These are phyloP conservation scores for Pseudovirgaria hyperparasitica DNA, from an alignment of 2,329 filamentous ascomycete species.

Conservation along the genomic window DNA sequence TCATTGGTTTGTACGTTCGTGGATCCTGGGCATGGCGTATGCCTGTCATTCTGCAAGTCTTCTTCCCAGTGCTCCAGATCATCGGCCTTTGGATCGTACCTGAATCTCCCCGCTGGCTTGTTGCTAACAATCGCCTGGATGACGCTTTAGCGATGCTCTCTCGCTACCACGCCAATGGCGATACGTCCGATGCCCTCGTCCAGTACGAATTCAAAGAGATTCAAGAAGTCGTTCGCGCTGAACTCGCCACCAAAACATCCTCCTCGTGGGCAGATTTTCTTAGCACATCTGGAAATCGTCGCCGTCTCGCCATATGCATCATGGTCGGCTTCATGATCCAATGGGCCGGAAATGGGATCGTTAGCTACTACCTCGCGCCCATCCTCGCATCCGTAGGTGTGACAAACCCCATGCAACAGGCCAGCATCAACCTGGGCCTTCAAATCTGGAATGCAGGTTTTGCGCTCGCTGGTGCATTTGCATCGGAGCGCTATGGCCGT, in stretches of 20 bases:
- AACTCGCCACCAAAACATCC: no score
- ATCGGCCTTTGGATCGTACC: constrained; percentile 30
- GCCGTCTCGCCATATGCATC: constrained; percentile 27
- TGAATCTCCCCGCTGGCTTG: constrained; percentile 49
- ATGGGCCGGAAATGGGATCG: constrained; percentile 27
- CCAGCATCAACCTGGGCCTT: constrained; percentile 25
- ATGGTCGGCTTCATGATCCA: constrained; percentile 24
- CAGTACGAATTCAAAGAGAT: constrained; percentile 10
- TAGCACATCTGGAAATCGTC: constrained; percentile 21
- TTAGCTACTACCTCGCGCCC: constrained; percentile 23
- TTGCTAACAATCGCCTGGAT: constrained; percentile 38
- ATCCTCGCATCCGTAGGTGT: constrained; percentile 27
- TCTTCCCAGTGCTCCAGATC: constrained; percentile 34
- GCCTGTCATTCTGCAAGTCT: constrained; percentile 40
- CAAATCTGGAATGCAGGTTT: constrained; percentile 27
- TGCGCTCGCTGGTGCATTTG: constrained; percentile 24
- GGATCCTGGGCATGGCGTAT: constrained; percentile 39
- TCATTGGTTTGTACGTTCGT: constrained; percentile 9
- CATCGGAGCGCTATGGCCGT: constrained; percentile 30
- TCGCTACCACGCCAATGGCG: constrained; percentile 38
- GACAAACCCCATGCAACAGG: constrained; percentile 19
- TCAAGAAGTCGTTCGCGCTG: constrained; percentile 6
- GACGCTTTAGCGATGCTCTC: constrained; percentile 41
- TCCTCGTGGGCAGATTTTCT: no score
- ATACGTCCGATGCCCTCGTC: constrained; percentile 12